Conservation (phyloP, 495 filamentous ascomycete genomes). For the Podospora bellae-mahoneyi region DNA sequence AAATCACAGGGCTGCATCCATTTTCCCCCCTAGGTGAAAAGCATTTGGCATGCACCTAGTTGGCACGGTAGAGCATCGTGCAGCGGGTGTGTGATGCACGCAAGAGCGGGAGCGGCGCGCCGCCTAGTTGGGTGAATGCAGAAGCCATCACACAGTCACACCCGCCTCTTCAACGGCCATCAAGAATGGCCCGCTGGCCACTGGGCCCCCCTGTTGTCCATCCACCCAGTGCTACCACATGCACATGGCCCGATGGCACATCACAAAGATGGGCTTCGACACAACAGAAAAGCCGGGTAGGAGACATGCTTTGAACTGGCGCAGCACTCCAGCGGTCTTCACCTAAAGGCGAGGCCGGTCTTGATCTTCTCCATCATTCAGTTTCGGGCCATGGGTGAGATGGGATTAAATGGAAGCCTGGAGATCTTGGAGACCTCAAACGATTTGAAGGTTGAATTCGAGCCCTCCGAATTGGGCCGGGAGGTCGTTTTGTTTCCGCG, state of each 20-base stretch:
- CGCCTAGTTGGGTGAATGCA: slow-evolving; percentile 15
- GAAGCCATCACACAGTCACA: slow-evolving; percentile 12
- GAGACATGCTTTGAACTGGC: background rate
- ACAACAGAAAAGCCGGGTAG: background rate
- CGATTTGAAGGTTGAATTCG: background rate
- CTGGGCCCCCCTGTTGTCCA: background rate
- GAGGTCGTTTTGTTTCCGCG: background rate
- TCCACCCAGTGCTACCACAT: background rate
- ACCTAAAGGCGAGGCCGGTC: background rate
- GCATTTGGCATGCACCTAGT: background rate
- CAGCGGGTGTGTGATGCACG: slow-evolving; percentile 20
- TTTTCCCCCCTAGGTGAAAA: background rate
- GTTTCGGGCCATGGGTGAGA: background rate
- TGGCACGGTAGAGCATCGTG: background rate
- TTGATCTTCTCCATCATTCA: background rate
- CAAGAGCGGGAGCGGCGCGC: slow-evolving; percentile 27
- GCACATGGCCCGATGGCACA: background rate
- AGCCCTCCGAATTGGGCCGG: background rate
- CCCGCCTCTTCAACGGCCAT: background rate
- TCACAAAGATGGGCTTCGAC: background rate
- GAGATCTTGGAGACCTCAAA: background rate
- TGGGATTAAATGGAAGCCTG: background rate
- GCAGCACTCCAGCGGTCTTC: background rate
- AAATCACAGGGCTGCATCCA: slow-evolving; percentile 21
- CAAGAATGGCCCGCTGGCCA: slow-evolving; percentile 2